Evolutionary conservation across 2,329 filamentous ascomycete genomes (phyloP).

Genomic region (Pseudogymnoascus sp.): DNA sequence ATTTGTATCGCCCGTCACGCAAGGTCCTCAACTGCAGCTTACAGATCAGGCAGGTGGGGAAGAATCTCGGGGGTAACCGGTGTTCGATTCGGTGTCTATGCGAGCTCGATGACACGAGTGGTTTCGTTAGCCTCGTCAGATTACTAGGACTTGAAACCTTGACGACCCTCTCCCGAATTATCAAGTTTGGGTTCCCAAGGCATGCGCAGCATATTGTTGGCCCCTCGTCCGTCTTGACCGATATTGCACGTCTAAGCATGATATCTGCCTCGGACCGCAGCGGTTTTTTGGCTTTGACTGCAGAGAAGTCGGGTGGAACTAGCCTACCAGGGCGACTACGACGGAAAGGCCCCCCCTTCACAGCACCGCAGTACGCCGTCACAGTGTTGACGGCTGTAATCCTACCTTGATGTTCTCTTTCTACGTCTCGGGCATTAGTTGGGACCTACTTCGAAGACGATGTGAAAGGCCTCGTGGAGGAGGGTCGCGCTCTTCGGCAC

Average conservation of each 20-base stretch:
- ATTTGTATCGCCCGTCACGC: no score
- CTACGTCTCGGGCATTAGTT: constrained; percentile 4
- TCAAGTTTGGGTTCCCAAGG: background rate
- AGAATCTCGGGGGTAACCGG: no score
- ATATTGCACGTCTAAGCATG: constrained; percentile 7
- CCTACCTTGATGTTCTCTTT: constrained; percentile 11
- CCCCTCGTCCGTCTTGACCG: constrained; percentile 12
- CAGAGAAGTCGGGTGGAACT: background rate
- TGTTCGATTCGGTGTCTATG: no score
- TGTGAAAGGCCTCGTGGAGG: no score
- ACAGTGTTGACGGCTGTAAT: constrained; percentile 13
- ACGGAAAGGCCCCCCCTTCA: constrained; percentile 9
- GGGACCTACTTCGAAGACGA: no score
- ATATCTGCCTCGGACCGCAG: background rate
- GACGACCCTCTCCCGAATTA: background rate
- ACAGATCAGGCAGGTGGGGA: no score
- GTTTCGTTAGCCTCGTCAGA: background rate
- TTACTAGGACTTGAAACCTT: background rate
- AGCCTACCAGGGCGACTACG: background rate
- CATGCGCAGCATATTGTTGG: constrained; percentile 11
- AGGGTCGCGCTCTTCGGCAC: no score
- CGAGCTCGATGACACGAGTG: no score
- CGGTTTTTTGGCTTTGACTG: constrained; percentile 7
- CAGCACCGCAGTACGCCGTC: constrained; percentile 9
- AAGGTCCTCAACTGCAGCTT: no score